Evolutionary conservation across 176 grass and related monocot species (phyloP), one percentile per base, ranked within the genome.

Genomic region (Zoysia japonica): DNA sequence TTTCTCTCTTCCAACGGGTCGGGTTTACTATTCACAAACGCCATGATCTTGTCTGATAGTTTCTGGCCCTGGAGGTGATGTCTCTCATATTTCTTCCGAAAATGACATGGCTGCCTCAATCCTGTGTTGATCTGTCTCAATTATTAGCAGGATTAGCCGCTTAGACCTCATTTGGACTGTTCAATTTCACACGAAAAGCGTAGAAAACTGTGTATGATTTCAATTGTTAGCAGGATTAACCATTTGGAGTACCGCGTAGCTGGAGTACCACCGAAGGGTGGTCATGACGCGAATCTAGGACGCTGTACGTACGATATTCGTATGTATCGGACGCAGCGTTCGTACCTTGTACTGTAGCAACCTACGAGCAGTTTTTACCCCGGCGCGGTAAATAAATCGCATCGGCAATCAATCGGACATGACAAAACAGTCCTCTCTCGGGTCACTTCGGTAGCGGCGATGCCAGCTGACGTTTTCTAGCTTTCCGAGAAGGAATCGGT

Each of bases 1-100:
- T 63, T 72, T 78, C 56, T 72, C 67, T 20, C 28, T 28, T 28
- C 28, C 28, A 28, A 28, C 28, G 28, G 28, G 72, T 65, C 69
- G 13, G 6, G 65, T 85, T 78, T 78, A 57, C 52, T 65, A 71
- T 67, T 53, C 75, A 38, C 74, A 85, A 52, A 10, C 63, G 47
- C 75, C 65, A 65, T 85, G 56, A 78, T 78, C 75, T 44, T 65
- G 67, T 78, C 67, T 52, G 60, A 6, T 45, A 52, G 11, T 13
- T 35, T 71, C 44, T 12, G 46, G 77, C 56, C 82, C 54, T 38
- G 44, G 38, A 78, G 46, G 9, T 62, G 74, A 37, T 36, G 39
- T 49, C 60, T 70, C 65, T 43, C 28, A 28, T 47, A 45, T 11
- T 74, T 57, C 36, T 65, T 53, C 19, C n/a, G 55, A 40, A 16